phyloP scores from a whole-genome alignment of 306 rosid genomes.

The Sicyos edulis region DNA sequence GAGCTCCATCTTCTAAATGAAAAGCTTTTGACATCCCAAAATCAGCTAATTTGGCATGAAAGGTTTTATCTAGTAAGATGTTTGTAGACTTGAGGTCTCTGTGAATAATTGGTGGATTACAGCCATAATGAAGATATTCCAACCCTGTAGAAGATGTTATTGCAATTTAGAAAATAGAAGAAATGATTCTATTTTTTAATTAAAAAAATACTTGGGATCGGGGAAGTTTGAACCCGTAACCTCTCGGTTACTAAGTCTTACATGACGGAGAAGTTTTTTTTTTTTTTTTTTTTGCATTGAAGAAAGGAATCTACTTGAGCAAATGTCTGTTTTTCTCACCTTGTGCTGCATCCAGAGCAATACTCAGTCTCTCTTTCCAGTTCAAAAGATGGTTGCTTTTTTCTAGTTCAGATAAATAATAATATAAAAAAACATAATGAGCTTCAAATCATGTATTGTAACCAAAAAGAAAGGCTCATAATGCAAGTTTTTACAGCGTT shows the following conservation, averaged over 20 bases:
- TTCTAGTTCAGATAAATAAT: slow-evolving; percentile 25
- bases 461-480: neutral
- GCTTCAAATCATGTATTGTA: neutral
- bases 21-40: slow-evolving; percentile 55
- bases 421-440: neutral
- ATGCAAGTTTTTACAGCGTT: neutral
- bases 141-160: slow-evolving; percentile 30
- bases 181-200: neutral
- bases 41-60: slow-evolving; percentile 50
- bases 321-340: slow-evolving; percentile 32
- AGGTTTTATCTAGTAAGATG: slow-evolving; percentile 42
- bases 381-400: slow-evolving; percentile 28
- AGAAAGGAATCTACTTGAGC: neutral
- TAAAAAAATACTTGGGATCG: too few species aligned
- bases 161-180: neutral
- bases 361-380: slow-evolving; percentile 52
- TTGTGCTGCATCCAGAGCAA: slow-evolving; percentile 51
- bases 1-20: slow-evolving; percentile 34
- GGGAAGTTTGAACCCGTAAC: too few species aligned
- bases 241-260: too few species aligned
- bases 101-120: slow-evolving; percentile 53
- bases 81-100: too few species aligned
- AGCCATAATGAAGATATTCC: slow-evolving; percentile 53
- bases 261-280: too few species aligned
- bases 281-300: too few species aligned